Evolutionary conservation across 1,284 basidiomycete genomes (phyloP).

Genomic region (Sphaerobolus stellatus): DNA sequence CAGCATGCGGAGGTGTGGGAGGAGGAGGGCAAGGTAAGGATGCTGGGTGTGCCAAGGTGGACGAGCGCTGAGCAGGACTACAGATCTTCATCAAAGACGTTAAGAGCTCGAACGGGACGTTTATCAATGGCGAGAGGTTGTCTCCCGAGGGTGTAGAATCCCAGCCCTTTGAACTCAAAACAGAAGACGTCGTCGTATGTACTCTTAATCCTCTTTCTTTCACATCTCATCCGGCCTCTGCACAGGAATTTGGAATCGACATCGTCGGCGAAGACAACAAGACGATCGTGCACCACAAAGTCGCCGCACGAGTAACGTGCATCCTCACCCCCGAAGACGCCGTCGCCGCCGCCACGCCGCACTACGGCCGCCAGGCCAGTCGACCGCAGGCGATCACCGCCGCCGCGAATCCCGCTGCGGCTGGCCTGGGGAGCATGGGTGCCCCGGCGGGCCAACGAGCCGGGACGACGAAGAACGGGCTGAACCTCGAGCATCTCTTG

Average conservation of each 20-base stretch:
- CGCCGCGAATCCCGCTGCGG: slow-evolving; percentile 33
- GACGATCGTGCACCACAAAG: slow-evolving; percentile 97
- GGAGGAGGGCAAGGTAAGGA: slow-evolving; percentile 76
- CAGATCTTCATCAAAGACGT: slow-evolving; percentile 98
- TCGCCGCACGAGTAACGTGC: slow-evolving; percentile 90
- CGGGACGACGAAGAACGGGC: slow-evolving; percentile 61
- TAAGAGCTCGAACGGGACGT: slow-evolving; percentile 97
- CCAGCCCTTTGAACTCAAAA: slow-evolving; percentile 91
- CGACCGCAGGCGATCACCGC: slow-evolving; percentile 27
- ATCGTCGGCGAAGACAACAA: slow-evolving; percentile 99
- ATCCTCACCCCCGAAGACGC: slow-evolving; percentile 87
- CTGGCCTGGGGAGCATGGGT: slow-evolving; percentile 67
- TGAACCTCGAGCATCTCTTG: slow-evolving; percentile 83
- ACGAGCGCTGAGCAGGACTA: slow-evolving; percentile 1
- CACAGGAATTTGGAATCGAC: slow-evolving; percentile 96
- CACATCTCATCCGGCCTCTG: neutral
- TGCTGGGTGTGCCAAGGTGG: neutral
- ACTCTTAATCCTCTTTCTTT: slow-evolving; percentile 4
- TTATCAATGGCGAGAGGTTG: slow-evolving; percentile 94
- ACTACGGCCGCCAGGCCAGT: slow-evolving; percentile 47
- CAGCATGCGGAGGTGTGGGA: slow-evolving; percentile 99
- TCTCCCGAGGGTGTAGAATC: slow-evolving; percentile 90
- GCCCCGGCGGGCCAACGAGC: slow-evolving; percentile 72
- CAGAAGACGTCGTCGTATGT: slow-evolving; percentile 86
- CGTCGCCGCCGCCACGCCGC: slow-evolving; percentile 63